Conservation (phyloP, 106 monocot genomes). For the Hemerocallis citrina region DNA sequence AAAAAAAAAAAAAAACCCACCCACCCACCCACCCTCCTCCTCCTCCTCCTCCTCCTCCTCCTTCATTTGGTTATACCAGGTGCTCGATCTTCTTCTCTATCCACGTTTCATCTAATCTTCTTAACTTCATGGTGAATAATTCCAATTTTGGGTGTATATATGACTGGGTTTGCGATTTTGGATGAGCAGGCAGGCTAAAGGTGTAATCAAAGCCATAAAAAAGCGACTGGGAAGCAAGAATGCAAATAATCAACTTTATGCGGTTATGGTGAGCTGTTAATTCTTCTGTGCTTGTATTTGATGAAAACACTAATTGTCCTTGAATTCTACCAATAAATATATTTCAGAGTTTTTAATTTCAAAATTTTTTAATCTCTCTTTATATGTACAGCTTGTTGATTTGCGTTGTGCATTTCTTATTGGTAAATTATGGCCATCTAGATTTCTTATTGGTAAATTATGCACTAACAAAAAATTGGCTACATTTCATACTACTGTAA, state of each 20-base stretch:
- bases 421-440: background rate
- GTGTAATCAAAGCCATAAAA: conserved; percentile 55
- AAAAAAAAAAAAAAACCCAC: no score
- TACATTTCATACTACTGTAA: no score
- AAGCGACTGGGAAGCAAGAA: conserved; percentile 52
- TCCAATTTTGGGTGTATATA: background rate
- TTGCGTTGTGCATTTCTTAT: background rate
- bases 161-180: conserved; percentile 1
- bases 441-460: no score
- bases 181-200: conserved; percentile 52
- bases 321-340: background rate
- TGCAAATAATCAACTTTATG: conserved; percentile 53
- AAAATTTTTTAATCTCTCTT: no score
- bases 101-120: background rate
- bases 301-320: background rate
- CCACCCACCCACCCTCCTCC: no score
- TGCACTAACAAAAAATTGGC: no score
- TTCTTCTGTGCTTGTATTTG: background rate
- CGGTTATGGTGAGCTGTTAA: conserved; percentile 51
- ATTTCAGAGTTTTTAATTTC: background rate
- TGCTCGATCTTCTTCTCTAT: background rate
- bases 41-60: no score
- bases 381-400: background rate
- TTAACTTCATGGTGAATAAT: background rate
- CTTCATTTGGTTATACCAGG: background rate